A percentile compares a stretch with the other conserved stretches of the same genome.
These are phyloP conservation scores for Ichthyophthirius multifiliis DNA, from an alignment of 169 alveolate species.

Conservation along the genomic window DNA sequence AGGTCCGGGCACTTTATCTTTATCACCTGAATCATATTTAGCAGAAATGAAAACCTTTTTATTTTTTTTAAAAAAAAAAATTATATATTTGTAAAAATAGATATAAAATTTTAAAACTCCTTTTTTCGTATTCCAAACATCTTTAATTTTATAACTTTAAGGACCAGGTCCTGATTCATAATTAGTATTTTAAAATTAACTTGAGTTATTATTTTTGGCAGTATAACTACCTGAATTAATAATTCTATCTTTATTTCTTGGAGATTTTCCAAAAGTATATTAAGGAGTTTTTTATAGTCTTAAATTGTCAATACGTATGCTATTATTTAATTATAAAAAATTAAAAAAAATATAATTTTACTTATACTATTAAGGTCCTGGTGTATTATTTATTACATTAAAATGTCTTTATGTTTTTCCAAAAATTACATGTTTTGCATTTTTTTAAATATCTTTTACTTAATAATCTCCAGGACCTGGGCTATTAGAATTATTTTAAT, in stretches of 20 bases:
- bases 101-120: background rate
- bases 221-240: background rate
- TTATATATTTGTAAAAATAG: too few relatives aligned
- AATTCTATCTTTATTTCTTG: background rate
- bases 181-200: too few relatives aligned
- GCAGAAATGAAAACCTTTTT: background rate
- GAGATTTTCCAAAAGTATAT: background rate
- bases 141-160: background rate
- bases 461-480: too few relatives aligned
- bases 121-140: background rate
- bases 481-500: too few relatives aligned
- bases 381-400: background rate
- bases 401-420: background rate
- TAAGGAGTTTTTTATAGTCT: background rate
- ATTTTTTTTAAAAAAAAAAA: background rate
- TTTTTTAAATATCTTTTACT: too few relatives aligned
- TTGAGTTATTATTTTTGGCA: too few relatives aligned
- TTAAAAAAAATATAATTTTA: background rate
- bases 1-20: background rate
- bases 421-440: background rate
- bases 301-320: background rate
- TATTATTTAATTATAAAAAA: background rate
- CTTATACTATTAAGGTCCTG: slow-evolving; percentile 2
- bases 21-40: background rate
- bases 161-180: too few relatives aligned